A percentile compares a stretch with the other conserved stretches of the same genome.
Evolutionary conservation across 495 filamentous ascomycete species (phyloP).

Genomic region (Neurospora africana): DNA sequence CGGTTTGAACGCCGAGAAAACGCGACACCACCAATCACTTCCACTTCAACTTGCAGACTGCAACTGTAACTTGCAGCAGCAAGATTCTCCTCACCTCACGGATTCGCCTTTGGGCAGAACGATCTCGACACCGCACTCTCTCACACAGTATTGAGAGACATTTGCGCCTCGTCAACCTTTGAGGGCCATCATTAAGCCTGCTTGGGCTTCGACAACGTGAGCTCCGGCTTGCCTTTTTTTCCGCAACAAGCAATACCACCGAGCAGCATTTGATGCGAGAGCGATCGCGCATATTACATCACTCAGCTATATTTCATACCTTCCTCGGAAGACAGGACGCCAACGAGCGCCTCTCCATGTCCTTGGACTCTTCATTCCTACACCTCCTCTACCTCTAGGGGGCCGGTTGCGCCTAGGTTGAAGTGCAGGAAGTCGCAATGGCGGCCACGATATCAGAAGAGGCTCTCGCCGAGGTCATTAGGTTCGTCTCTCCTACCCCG

Average conservation of each 20-base stretch:
- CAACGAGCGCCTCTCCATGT: background rate
- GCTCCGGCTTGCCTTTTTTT: background rate
- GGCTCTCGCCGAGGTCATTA: constrained; percentile 28
- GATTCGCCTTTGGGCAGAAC: background rate
- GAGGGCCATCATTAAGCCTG: background rate
- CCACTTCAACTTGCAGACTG: background rate
- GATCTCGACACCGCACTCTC: background rate
- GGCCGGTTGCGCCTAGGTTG: constrained; percentile 5
- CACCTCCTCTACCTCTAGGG: background rate
- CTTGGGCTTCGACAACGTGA: background rate
- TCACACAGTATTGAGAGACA: background rate
- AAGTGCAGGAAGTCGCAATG: constrained; percentile 12
- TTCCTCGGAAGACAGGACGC: background rate
- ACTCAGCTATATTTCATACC: background rate
- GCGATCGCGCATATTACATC: background rate
- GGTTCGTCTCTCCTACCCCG: constrained; percentile 12
- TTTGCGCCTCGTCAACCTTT: background rate
- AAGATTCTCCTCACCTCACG: background rate
- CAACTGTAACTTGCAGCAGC: background rate
- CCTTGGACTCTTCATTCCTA: background rate
- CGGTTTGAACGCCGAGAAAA: background rate
- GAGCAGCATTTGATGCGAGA: background rate
- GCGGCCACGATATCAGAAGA: constrained; percentile 13
- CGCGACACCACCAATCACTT: background rate
- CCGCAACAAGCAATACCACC: background rate